These are phyloP conservation scores for Salix udensis DNA, from an alignment of 345 rosid genomes.

Conservation along the genomic window DNA sequence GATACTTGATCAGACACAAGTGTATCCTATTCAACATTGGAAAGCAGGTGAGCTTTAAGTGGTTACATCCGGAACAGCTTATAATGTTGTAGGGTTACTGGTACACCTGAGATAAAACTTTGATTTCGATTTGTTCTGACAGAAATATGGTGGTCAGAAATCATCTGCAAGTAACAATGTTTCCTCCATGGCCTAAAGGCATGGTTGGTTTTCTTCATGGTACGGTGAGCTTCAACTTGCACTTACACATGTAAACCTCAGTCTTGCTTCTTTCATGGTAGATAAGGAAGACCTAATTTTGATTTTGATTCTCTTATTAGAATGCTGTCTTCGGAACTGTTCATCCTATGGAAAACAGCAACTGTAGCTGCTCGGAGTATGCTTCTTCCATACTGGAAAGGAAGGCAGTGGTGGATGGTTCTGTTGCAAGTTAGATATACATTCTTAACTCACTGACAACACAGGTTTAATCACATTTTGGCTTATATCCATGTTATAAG, in stretches of 20 bases:
- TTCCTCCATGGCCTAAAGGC: conserved; percentile 47
- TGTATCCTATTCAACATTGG: conserved; percentile 66
- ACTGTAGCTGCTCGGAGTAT: not conserved
- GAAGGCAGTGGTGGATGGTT: too few species aligned
- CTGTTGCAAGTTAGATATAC: too few species aligned
- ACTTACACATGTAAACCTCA: conserved; percentile 20
- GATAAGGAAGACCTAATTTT: conserved; percentile 13
- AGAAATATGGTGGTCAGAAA: conserved; percentile 56
- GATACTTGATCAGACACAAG: conserved; percentile 86
- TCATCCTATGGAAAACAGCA: not conserved
- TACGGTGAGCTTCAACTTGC: conserved; percentile 25
- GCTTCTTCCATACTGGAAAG: too few species aligned
- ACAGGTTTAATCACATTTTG: too few species aligned
- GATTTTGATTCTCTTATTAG: conserved; percentile 9
- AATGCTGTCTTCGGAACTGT: conserved; percentile 11
- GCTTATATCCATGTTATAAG: too few species aligned
- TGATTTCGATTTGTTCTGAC: not conserved
- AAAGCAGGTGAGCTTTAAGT: conserved; percentile 53
- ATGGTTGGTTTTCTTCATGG: conserved; percentile 6
- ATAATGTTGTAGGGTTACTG: too few species aligned
- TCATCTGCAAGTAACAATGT: conserved; percentile 50
- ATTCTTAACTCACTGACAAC: too few species aligned
- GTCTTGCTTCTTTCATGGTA: conserved; percentile 12
- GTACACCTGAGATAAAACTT: not conserved
- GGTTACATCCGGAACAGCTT: not conserved